Evolutionary conservation across 768 basidiomycete species (phyloP).

Genomic region (Termitomyces eurrhizus): DNA sequence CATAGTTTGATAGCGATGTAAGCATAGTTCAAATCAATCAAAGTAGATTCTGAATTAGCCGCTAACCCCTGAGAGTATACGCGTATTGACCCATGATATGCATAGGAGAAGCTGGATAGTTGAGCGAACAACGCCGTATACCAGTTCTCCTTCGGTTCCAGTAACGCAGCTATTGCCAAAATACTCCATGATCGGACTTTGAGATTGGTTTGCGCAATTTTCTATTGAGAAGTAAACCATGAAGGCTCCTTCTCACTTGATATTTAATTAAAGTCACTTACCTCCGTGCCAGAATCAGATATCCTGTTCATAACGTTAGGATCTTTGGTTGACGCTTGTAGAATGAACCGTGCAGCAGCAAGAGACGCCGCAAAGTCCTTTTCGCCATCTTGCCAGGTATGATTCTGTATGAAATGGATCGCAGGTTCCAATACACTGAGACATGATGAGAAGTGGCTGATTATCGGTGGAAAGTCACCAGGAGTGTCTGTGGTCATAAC

Average conservation of each 20-base stretch:
- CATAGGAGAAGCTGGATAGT: slow-evolving; percentile 44
- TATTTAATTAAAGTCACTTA: slow-evolving; percentile 14
- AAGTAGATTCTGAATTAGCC: slow-evolving; percentile 37
- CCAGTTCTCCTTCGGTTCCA: slow-evolving; percentile 33
- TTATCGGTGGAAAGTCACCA: slow-evolving; percentile 24
- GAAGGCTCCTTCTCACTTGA: not conserved
- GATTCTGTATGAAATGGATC: slow-evolving; percentile 49
- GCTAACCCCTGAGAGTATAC: slow-evolving; percentile 30
- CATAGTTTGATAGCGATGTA: slow-evolving; percentile 69
- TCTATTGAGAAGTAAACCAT: slow-evolving; percentile 21
- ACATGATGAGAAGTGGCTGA: slow-evolving; percentile 30
- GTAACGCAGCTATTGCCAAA: slow-evolving; percentile 50
- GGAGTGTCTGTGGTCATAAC: slow-evolving; percentile 26
- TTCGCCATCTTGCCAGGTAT: slow-evolving; percentile 44
- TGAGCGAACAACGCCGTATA: slow-evolving; percentile 42
- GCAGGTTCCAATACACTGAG: slow-evolving; percentile 45
- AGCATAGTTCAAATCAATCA: slow-evolving; percentile 62
- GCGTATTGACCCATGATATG: slow-evolving; percentile 45
- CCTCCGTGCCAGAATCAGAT: slow-evolving; percentile 32
- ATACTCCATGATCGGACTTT: slow-evolving; percentile 65
- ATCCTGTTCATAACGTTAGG: slow-evolving; percentile 35
- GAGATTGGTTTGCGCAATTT: slow-evolving; percentile 28
- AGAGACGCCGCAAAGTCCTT: slow-evolving; percentile 50
- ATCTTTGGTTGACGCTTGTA: slow-evolving; percentile 45
- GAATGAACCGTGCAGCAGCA: slow-evolving; percentile 48